Evolutionary conservation across 2,329 filamentous ascomycete species (phyloP).

Genomic region (Dryadomyces quercivorus): DNA sequence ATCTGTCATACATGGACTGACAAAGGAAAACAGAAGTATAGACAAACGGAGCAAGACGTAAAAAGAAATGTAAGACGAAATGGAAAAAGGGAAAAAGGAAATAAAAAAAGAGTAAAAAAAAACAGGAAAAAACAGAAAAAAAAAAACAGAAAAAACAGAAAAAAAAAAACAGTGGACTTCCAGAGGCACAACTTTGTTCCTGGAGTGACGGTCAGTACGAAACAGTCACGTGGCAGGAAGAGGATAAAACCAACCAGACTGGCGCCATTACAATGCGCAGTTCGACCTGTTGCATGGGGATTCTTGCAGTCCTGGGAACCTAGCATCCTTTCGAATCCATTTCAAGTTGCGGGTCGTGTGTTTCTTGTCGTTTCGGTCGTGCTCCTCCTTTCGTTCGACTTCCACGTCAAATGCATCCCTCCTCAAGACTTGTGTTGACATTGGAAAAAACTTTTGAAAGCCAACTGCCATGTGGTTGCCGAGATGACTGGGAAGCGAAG

Average conservation of each 20-base stretch:
- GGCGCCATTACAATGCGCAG: neutral
- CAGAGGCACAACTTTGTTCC: conserved; percentile 46
- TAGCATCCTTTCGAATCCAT: neutral
- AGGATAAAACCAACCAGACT: conserved; percentile 7
- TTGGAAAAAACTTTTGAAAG: too few relatives aligned
- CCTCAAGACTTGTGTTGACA: too few relatives aligned
- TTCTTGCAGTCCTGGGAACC: neutral
- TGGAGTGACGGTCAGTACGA: conserved; percentile 19
- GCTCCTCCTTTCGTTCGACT: neutral
- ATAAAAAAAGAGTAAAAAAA: too few relatives aligned
- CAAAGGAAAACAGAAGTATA: neutral
- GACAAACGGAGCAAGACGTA: too few relatives aligned
- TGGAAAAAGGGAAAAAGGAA: neutral
- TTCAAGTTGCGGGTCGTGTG: neutral
- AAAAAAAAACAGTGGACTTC: conserved; percentile 15
- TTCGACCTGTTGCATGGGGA: neutral
- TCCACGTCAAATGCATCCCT: too few relatives aligned
- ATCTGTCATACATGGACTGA: neutral
- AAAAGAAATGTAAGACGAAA: too few relatives aligned
- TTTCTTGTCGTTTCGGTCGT: neutral
- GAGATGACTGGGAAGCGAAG: too few relatives aligned
- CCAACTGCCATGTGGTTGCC: too few relatives aligned
- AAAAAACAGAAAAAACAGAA: conserved; percentile 5
- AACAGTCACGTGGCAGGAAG: neutral
- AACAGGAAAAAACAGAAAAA: conserved; percentile 15